phyloP scores from a whole-genome alignment of 2,329 filamentous ascomycete species.

The Pseudogymnoascus sp. region DNA sequence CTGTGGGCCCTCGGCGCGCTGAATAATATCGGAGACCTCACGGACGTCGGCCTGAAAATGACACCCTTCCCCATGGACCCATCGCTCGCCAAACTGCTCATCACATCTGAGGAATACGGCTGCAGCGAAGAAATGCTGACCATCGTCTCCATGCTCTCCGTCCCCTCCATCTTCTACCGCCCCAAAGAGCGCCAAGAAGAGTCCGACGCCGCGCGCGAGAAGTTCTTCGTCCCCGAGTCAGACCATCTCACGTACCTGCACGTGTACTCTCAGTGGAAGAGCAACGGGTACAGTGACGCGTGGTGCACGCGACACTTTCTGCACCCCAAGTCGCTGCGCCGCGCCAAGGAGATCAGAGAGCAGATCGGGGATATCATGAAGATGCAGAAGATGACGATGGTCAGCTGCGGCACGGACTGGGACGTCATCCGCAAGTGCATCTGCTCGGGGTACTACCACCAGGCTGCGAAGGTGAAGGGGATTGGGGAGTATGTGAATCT shows the following conservation, averaged over 20 bases:
- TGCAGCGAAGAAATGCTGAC: slow-evolving; percentile 98
- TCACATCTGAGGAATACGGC: slow-evolving; percentile 80
- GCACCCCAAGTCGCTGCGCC: slow-evolving; percentile 85
- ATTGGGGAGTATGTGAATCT: slow-evolving; percentile 97
- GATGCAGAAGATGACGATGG: slow-evolving; percentile 81
- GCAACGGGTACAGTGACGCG: slow-evolving; percentile 79
- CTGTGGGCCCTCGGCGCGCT: slow-evolving; percentile 92
- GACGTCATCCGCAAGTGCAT: slow-evolving; percentile 94
- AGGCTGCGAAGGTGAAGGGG: slow-evolving; percentile 91
- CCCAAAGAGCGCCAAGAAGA: slow-evolving; percentile 96
- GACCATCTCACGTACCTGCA: slow-evolving; percentile 94
- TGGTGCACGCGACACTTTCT: slow-evolving; percentile 95
- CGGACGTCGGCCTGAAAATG: slow-evolving; percentile 81
- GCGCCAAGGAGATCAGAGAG: slow-evolving; percentile 89
- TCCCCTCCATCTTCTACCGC: slow-evolving; percentile 93
- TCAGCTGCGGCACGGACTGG: slow-evolving; percentile 93
- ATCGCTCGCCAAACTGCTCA: slow-evolving; percentile 86
- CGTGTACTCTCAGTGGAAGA: slow-evolving; percentile 91
- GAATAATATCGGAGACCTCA: slow-evolving; percentile 89
- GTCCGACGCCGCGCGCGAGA: slow-evolving; percentile 88
- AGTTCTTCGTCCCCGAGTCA: slow-evolving; percentile 97
- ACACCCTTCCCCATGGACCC: slow-evolving; percentile 98
- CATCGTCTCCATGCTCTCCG: slow-evolving; percentile 95
- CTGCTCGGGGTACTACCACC: slow-evolving; percentile 96
- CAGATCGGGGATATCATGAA: slow-evolving; percentile 92